phyloP scores from a whole-genome alignment of 2,329 filamentous ascomycete species.

The Magnaporthiopsis incrustans region DNA sequence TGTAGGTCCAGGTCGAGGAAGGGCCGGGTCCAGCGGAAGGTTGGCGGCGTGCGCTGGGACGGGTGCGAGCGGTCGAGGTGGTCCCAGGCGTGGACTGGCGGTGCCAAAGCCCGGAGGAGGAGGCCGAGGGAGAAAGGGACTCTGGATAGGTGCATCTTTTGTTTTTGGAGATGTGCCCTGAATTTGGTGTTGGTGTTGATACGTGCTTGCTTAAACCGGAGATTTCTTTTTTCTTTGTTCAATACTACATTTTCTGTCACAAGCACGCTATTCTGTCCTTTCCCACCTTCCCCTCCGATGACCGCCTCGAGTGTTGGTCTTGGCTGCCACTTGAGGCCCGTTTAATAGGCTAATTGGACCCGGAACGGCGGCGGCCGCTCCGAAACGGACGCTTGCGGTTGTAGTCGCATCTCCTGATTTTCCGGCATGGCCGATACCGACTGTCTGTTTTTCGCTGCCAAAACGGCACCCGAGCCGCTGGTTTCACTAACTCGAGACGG shows the following conservation, averaged over 20 bases:
- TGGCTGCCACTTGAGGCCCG: background rate
- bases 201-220: too few species aligned
- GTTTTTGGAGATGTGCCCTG: background rate
- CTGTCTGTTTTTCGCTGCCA: background rate
- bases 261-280: background rate
- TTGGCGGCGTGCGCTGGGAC: constrained; percentile 2
- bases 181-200: background rate
- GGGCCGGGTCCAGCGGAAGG: constrained; percentile 7
- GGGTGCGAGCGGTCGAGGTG: constrained; percentile 8
- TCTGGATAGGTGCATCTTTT: background rate
- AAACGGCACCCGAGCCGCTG: too few species aligned
- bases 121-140: background rate
- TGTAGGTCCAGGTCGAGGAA: constrained; percentile 7
- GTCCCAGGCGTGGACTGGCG: constrained; percentile 3
- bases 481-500: too few species aligned
- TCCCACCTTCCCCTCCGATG: background rate
- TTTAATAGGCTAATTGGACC: background rate
- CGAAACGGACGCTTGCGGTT: background rate
- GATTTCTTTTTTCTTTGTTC: background rate
- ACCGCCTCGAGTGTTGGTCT: background rate
- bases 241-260: background rate
- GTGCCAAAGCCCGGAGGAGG: background rate
- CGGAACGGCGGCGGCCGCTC: background rate
- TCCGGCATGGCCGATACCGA: background rate
- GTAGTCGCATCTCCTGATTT: background rate